These are phyloP conservation scores for Filobasidium floriforme DNA, from an alignment of 768 basidiomycete species.

Conservation along the genomic window DNA sequence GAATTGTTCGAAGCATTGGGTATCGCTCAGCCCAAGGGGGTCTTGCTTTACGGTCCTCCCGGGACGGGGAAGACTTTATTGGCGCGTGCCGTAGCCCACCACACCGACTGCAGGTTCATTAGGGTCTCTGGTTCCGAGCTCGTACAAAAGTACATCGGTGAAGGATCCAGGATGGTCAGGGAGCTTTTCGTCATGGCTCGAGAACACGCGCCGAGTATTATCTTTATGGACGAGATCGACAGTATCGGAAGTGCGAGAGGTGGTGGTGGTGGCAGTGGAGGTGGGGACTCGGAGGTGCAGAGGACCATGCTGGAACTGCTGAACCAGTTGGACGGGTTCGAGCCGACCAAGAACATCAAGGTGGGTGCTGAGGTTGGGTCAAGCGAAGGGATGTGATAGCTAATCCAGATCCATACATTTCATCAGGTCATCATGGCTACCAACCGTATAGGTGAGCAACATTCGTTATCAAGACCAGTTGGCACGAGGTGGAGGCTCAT, in stretches of 20 bases:
- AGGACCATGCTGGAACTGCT: conserved; percentile 82
- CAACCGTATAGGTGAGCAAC: conserved; percentile 79
- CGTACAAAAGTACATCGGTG: conserved; percentile 97
- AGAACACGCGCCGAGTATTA: conserved; percentile 94
- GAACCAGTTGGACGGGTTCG: conserved; percentile 84
- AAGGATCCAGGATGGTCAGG: conserved; percentile 91
- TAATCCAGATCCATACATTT: not conserved
- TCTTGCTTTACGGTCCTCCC: conserved; percentile 88
- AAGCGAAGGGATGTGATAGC: not conserved
- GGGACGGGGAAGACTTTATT: conserved; percentile 94
- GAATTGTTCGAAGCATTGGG: conserved; percentile 93
- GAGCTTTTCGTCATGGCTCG: conserved; percentile 97
- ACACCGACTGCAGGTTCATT: conserved; percentile 97
- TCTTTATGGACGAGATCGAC: conserved; percentile 99
- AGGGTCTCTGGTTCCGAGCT: conserved; percentile 87
- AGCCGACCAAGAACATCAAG: conserved; percentile 74
- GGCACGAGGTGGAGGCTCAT: too few species aligned
- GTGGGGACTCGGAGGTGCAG: conserved; percentile 81
- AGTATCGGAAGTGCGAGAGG: conserved; percentile 90
- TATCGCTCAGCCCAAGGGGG: conserved; percentile 95
- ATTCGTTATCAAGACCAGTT: too few species aligned
- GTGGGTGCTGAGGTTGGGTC: conserved; percentile 29
- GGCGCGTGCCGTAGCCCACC: conserved; percentile 91
- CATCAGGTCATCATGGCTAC: conserved; percentile 80
- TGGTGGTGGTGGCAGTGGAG: conserved; percentile 61